These are phyloP conservation scores for Ilex paraguariensis DNA, from an alignment of 305 asterid genomes.

Conservation along the genomic window DNA sequence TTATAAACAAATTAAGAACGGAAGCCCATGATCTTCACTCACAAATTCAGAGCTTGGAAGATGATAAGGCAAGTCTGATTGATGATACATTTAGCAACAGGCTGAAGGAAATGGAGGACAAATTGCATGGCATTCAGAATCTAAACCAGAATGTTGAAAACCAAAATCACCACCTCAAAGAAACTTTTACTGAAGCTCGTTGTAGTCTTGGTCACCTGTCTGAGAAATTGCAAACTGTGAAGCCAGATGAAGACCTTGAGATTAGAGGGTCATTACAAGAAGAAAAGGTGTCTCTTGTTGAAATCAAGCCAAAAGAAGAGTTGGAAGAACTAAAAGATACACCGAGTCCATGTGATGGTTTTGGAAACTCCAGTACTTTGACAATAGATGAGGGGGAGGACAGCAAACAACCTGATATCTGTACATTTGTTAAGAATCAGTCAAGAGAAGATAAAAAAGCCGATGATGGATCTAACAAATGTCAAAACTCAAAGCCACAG, in stretches of 20 bases:
- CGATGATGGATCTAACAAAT: not conserved
- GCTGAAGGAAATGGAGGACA: slow-evolving; percentile 32
- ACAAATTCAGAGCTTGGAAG: slow-evolving; percentile 53
- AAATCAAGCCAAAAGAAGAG: slow-evolving; percentile 2
- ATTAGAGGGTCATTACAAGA: slow-evolving; percentile 1
- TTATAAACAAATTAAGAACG: slow-evolving; percentile 51
- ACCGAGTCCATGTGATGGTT: not conserved
- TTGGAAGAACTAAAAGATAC: not conserved
- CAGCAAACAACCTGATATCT: slow-evolving; percentile 5
- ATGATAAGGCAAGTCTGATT: slow-evolving; percentile 19
- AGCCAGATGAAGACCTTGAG: slow-evolving; percentile 17
- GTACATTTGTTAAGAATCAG: slow-evolving; percentile 2
- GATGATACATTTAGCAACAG: slow-evolving; percentile 5
- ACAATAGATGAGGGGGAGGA: not conserved
- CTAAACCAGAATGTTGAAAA: slow-evolving; percentile 17
- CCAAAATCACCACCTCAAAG: slow-evolving; percentile 18
- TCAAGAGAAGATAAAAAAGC: slow-evolving; percentile 5
- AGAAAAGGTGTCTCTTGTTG: slow-evolving; percentile 4
- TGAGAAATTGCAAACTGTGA: slow-evolving; percentile 21
- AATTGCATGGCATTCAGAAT: slow-evolving; percentile 24
- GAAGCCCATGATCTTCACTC: slow-evolving; percentile 57
- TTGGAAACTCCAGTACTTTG: not conserved
- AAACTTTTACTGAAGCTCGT: slow-evolving; percentile 22
- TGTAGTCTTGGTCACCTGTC: slow-evolving; percentile 27
- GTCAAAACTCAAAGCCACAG: slow-evolving; percentile 1